Evolutionary conservation across 208 protist genomes (phyloP).

Genomic region (Novymonas esmeraldas): DNA sequence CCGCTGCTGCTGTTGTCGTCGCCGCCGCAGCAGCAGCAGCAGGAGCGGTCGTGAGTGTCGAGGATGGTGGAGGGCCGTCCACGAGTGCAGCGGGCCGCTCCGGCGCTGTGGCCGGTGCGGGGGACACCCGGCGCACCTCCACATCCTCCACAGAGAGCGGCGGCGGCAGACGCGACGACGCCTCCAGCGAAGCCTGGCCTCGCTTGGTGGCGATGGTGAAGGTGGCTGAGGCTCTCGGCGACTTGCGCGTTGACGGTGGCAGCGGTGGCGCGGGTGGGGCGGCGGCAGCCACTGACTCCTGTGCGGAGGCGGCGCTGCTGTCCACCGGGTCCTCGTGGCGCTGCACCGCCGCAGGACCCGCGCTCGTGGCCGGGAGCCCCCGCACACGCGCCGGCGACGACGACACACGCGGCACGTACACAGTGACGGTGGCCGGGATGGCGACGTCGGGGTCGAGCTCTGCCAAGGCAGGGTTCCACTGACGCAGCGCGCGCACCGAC

Average conservation of each 20-base stretch:
- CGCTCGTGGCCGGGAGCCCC: not conserved
- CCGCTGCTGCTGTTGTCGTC: not conserved
- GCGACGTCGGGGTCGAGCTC: conserved; percentile 25
- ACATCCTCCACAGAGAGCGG: conserved; percentile 9
- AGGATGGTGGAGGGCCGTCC: too few relatives aligned
- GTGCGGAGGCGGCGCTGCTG: not conserved
- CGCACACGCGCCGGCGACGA: not conserved
- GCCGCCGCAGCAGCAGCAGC: too few relatives aligned
- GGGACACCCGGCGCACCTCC: not conserved
- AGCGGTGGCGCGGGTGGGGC: not conserved
- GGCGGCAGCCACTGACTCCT: not conserved
- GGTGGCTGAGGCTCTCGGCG: too few relatives aligned
- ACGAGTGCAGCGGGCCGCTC: too few relatives aligned
- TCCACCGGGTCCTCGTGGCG: not conserved
- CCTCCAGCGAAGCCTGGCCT: not conserved
- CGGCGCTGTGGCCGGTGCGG: not conserved
- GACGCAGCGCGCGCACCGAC: conserved; percentile 24
- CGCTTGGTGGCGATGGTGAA: not conserved
- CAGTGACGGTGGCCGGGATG: conserved; percentile 16
- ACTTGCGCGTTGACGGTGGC: too few relatives aligned
- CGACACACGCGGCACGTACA: conserved; percentile 6
- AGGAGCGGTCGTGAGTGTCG: too few relatives aligned
- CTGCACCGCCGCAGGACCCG: not conserved
- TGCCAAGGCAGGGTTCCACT: conserved; percentile 45
- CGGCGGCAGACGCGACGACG: not conserved